These are phyloP conservation scores for Globisporangium uncinulatum DNA, from an alignment of 352 stramenopile species.

Conservation along the genomic window DNA sequence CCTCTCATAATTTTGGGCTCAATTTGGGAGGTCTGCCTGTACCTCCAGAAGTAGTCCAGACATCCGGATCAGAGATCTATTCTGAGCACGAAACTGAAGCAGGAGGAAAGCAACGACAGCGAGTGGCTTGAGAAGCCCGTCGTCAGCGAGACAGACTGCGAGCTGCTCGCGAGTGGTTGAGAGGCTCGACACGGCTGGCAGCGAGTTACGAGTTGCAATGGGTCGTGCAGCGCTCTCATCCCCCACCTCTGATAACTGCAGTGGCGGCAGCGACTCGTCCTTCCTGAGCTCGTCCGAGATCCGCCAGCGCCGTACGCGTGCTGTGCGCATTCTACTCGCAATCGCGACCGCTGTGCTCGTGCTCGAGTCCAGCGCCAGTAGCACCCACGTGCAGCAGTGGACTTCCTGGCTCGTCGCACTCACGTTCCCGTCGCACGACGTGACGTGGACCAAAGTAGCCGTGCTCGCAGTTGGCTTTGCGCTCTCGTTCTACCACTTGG, in stretches of 20 bases:
- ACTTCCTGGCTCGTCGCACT: slow-evolving; percentile 21
- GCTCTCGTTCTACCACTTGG: slow-evolving; percentile 36
- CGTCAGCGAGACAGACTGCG: too few relatives aligned
- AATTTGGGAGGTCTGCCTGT: too few relatives aligned
- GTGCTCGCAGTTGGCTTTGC: slow-evolving; percentile 30
- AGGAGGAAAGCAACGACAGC: too few relatives aligned
- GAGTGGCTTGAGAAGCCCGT: too few relatives aligned
- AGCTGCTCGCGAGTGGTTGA: too few relatives aligned
- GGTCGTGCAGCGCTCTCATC: neutral
- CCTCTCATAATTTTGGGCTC: too few relatives aligned
- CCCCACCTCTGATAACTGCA: neutral
- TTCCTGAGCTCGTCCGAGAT: slow-evolving; percentile 6
- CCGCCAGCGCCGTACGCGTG: slow-evolving; percentile 6
- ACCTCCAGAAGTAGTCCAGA: too few relatives aligned
- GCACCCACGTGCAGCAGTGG: slow-evolving; percentile 11
- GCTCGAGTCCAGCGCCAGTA: neutral
- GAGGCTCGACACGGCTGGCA: too few relatives aligned
- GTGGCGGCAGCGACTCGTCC: neutral
- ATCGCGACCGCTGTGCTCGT: slow-evolving; percentile 3
- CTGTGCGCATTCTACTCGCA: slow-evolving; percentile 8
- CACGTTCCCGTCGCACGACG: slow-evolving; percentile 40
- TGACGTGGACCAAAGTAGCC: slow-evolving; percentile 36
- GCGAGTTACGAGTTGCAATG: neutral
- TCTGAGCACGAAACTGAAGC: too few relatives aligned
- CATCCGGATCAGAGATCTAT: too few relatives aligned